Evolutionary conservation across 345 rosid genomes (phyloP).

Genomic region (Salix koriyanagi): DNA sequence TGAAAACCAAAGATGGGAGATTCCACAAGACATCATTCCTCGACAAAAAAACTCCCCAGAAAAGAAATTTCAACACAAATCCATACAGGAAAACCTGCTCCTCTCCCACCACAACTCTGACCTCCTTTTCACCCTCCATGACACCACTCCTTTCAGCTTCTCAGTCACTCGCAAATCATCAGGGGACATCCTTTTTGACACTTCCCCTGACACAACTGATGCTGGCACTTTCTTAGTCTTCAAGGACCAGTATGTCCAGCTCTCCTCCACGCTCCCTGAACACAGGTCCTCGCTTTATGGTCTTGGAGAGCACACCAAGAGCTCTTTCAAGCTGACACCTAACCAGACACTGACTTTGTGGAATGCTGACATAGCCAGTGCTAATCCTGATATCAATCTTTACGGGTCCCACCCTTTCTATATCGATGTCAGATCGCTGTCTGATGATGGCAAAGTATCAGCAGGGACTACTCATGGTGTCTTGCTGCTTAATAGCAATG

Average conservation of each 20-base stretch:
- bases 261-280: conserved; percentile 52
- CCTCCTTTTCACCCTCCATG: conserved; percentile 51
- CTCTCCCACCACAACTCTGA: conserved; percentile 37
- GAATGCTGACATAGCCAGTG: conserved; percentile 48
- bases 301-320: conserved; percentile 72
- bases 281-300: conserved; percentile 55
- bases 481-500: conserved; percentile 61
- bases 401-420: conserved; percentile 82
- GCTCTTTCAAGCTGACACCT: conserved; percentile 36
- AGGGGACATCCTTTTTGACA: conserved; percentile 59
- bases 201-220: conserved; percentile 31
- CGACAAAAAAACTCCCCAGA: conserved; percentile 17
- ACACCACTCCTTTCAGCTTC: conserved; percentile 60
- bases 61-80: too few relatives aligned
- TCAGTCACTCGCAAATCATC: conserved; percentile 50
- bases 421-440: conserved; percentile 50
- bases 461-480: conserved; percentile 63
- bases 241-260: conserved; percentile 71
- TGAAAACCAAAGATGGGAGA: conserved; percentile 17
- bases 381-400: conserved; percentile 43
- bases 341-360: conserved; percentile 47
- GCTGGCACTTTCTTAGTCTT: conserved; percentile 41
- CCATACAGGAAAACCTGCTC: neutral
- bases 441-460: conserved; percentile 21
- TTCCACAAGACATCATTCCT: conserved; percentile 36